phyloP scores from a whole-genome alignment of 805 yeast species.

The Saturnispora diversa region DNA sequence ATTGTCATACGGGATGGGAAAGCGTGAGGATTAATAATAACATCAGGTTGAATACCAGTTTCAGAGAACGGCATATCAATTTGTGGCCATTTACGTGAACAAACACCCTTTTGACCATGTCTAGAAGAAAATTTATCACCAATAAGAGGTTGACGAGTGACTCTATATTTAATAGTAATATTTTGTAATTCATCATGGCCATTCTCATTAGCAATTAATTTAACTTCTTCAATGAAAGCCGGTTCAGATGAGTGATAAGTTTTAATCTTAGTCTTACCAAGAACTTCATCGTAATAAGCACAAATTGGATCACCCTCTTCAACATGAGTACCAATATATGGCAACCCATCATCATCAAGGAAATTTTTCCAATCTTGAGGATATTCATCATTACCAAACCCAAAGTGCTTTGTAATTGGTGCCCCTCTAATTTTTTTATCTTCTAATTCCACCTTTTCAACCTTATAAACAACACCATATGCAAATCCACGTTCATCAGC shows the following conservation, averaged over 20 bases:
- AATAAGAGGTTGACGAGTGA: slow-evolving; percentile 86
- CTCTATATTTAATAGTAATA: slow-evolving; percentile 80
- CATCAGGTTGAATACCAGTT: slow-evolving; percentile 94
- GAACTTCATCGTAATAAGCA: slow-evolving; percentile 85
- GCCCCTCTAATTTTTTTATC: slow-evolving; percentile 81
- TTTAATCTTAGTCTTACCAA: slow-evolving; percentile 85
- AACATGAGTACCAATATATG: slow-evolving; percentile 77
- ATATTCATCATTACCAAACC: slow-evolving; percentile 89
- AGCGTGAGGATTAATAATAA: slow-evolving; percentile 97
- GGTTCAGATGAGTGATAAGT: slow-evolving; percentile 92
- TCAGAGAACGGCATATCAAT: slow-evolving; percentile 96
- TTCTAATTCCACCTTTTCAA: slow-evolving; percentile 80
- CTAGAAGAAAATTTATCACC: slow-evolving; percentile 98
- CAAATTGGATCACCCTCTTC: slow-evolving; percentile 95
- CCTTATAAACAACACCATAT: slow-evolving; percentile 93
- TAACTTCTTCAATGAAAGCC: slow-evolving; percentile 92
- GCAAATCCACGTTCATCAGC: slow-evolving; percentile 98
- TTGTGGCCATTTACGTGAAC: slow-evolving; percentile 97
- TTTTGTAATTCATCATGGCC: slow-evolving; percentile 74
- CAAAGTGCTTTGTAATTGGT: slow-evolving; percentile 89
- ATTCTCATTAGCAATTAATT: slow-evolving; percentile 77
- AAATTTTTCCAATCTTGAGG: slow-evolving; percentile 85
- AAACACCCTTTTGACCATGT: slow-evolving; percentile 98
- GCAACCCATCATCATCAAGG: slow-evolving; percentile 88
- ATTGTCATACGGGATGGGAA: slow-evolving; percentile 99